Base-by-base conservation (phyloP, 306 rosid genomes). In the Neltuma alba region DNA sequence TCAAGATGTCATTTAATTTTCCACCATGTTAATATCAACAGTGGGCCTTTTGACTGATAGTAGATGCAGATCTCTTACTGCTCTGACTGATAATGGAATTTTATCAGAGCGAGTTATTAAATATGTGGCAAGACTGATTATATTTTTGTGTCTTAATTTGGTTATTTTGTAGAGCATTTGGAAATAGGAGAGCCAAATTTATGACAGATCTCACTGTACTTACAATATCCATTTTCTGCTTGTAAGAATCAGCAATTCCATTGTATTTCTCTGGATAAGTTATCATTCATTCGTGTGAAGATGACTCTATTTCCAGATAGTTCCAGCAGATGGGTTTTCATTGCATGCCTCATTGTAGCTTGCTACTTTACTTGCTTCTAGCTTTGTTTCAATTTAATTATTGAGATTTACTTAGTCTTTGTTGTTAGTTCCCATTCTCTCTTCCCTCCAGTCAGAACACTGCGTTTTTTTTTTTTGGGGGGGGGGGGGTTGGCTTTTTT, bases 21-120 rank as follows among this genome's bases (percentile, higher is more conserved):
- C 63, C 31, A 23, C 15, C 31, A 55, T 23, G 23, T 23, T 55
- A 10, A 23, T 55, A 1, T 23, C 15, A 23, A 25, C 30, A 23
- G 20, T 55, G 15, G 9, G 87, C 5, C 75, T 61, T 54, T 87
- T 74, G 80, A 79, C 44, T 74, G 20, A 48, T 48, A 7, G 36
- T 65, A 23, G 28, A 45, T 74, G 30, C 72, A 20, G 28, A 45
- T 71, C 34, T 52, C 76, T 10, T 72, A 45, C 25, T 61, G 38
- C 28, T 82, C 83, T 42, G 16, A 20, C 33, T 61, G 21, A 9
- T 64, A 50, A 25, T 74, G 38, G 38, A 52, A 62, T 63, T 45
- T 57, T 74, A 70, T n/a, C 64, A 16, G 14, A 40, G 34, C 7
- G 61, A 58, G 62, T 52, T 73, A 11, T 72, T 62, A 47, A 47